Evolutionary conservation across 169 alveolate genomes (phyloP), one percentile per base, ranked within the genome.

Genomic region (Theileria annulata): DNA sequence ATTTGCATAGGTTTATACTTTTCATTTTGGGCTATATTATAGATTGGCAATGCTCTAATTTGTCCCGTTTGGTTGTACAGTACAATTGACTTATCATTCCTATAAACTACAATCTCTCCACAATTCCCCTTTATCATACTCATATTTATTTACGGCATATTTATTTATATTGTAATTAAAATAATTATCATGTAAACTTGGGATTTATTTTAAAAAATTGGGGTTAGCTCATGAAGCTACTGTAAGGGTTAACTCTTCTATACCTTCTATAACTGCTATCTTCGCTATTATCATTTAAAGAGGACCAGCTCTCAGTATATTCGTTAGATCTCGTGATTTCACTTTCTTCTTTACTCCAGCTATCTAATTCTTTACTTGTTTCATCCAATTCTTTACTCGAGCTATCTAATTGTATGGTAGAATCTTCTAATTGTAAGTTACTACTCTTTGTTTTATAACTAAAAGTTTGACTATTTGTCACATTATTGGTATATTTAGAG

Each of bases 1-100:
- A 21, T 27, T n/a, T 25, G 28, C 17, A 56, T 76, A 15, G 13
- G 51, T 78, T 63, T 72, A 12, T 60, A 66, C 47, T 62, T 63
- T 9, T 80, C 31, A 15, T 66, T 10, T 6, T 30, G 66, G 69
- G 63, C 15, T 12, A 70, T 67, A 25, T 67, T 28, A 10, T 77
- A 27, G 56, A 37, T 75, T 60, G 77, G 85, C n/a, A 75, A 21
- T 66, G 79, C 88, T 35, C 75, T 42, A 10, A 81, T 81, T 9
- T 70, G 75, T 35, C 62, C 85, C 0, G 70, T 77, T 25, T 81
- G 64, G 69, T 75, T 68, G 64, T 66, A 81, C n/a, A 81, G 58
- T 56, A 81, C 88, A 10, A 81, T 75, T 35, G 88, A 80, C 85
- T 77, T 81, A 63, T 81, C 82, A 74, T 81, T 78, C 19, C 69